Base-by-base conservation (phyloP, 176 grass and related monocot species). In the Eremochloa ophiuroides region DNA sequence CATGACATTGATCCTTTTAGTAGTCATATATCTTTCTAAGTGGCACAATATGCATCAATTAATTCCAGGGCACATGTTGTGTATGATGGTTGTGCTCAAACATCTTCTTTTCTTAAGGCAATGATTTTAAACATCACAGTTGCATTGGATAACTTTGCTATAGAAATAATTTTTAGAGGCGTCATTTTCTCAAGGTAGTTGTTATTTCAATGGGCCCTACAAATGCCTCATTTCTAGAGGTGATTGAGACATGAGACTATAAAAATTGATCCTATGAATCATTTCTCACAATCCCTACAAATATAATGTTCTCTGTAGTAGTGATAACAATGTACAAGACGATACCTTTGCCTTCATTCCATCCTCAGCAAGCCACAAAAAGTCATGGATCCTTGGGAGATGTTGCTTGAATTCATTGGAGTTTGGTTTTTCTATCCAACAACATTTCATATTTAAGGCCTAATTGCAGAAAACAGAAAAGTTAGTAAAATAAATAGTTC, bases 391-490 rank as follows among this genome's bases (percentile, higher is more conserved):
- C 85, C 90, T 88, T 26, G 90, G 86, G 56, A 92, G 83, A 62
- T 89, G 87, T 25, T 84, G 42, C 41, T 69, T 93, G 66, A 93
- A 93, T 44, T 85, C 91, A 12, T 87, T 47, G 4, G 91, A 93
- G 41, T 73, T 87, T 46, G 91, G 84, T 43, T 93, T 84, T 71
- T 93, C 91, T 77, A 92, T 84, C 83, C 86, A 92, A 76, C 90
- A 92, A 26, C 83, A 86, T 25, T 86, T 63, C 90, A 92, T 89
- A 89, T 89, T 89, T 46, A 93, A 61, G 44, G 81, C 81, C 91
- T 93, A n/a, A 55, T 67, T 33, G 30, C 0, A 74, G 10, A 34
- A 22, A 51, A 73, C 6, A 7, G 7, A 5, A n/a, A 74, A 53
- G 16, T 33, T 12, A 33, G 46, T 69, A 41, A 40, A 69, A 42